A percentile compares a stretch with the other conserved stretches of the same genome.
These are phyloP conservation scores for Komagataella pseudopastoris DNA, from an alignment of 805 yeast genomes.

Conservation along the genomic window DNA sequence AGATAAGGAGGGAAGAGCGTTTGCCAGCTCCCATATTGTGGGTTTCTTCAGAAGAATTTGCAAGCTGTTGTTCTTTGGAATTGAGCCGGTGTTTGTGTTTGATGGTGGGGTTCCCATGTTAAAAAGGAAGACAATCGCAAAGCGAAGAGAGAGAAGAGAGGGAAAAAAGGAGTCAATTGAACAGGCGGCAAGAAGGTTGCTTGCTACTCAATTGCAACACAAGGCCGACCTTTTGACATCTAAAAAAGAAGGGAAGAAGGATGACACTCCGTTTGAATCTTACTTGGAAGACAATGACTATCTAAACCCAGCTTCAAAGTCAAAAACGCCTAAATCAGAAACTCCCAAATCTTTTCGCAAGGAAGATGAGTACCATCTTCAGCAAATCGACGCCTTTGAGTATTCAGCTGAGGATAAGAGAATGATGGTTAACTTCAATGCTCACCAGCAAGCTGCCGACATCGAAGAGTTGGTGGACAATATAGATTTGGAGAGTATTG, in stretches of 20 bases:
- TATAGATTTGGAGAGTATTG: slow-evolving; percentile 57
- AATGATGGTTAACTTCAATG: slow-evolving; percentile 61
- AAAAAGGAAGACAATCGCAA: slow-evolving; percentile 64
- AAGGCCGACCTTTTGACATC: slow-evolving; percentile 20
- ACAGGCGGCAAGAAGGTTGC: slow-evolving; percentile 64
- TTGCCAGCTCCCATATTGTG: slow-evolving; percentile 76
- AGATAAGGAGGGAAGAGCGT: slow-evolving; percentile 66
- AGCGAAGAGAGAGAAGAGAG: slow-evolving; percentile 60
- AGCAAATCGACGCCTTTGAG: slow-evolving; percentile 45
- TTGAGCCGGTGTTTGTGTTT: slow-evolving; percentile 79
- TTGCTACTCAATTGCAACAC: slow-evolving; percentile 69
- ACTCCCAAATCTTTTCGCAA: slow-evolving; percentile 24
- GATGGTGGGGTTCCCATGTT: slow-evolving; percentile 90
- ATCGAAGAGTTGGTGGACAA: slow-evolving; percentile 52
- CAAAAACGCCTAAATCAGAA: slow-evolving; percentile 1
- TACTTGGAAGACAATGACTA: slow-evolving; percentile 22
- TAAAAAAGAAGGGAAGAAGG: slow-evolving; percentile 9
- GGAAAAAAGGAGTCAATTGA: slow-evolving; percentile 60
- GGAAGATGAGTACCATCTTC: slow-evolving; percentile 80
- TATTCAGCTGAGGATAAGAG: slow-evolving; percentile 53
- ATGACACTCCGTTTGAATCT: slow-evolving; percentile 16
- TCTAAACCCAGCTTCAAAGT: slow-evolving; percentile 4
- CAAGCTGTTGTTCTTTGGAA: slow-evolving; percentile 78
- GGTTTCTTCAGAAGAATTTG: slow-evolving; percentile 93
- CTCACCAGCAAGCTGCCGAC: slow-evolving; percentile 42